Conservation (phyloP, 768 basidiomycete species). For the Russula vinacea region DNA sequence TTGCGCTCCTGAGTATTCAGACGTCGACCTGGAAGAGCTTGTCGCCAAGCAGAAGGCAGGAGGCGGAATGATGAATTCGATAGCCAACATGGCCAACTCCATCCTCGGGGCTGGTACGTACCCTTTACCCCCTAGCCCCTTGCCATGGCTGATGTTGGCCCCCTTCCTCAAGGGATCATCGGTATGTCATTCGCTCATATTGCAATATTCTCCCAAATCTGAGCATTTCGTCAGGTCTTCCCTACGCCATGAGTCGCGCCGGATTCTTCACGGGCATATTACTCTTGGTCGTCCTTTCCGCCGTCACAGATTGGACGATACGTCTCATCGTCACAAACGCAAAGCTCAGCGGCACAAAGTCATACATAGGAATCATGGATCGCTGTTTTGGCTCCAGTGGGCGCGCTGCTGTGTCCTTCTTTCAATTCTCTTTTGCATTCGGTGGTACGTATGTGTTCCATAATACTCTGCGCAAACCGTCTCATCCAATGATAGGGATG, state of each 20-base stretch:
- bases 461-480: background rate
- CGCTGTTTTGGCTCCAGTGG: conserved; percentile 89
- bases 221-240: conserved; percentile 56
- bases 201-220: background rate
- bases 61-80: conserved; percentile 72
- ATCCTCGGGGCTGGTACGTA: conserved; percentile 85
- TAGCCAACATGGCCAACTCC: conserved; percentile 94
- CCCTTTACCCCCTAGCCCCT: conserved; percentile 20
- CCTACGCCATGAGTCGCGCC: conserved; percentile 91
- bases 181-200: conserved; percentile 43
- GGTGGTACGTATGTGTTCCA: conserved; percentile 57
- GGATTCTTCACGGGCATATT: conserved; percentile 86
- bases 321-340: conserved; percentile 93
- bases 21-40: conserved; percentile 69
- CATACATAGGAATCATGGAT: conserved; percentile 93
- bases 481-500: conserved; percentile 59
- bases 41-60: conserved; percentile 63
- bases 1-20: conserved; percentile 35
- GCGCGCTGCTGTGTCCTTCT: conserved; percentile 91
- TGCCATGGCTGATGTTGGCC: conserved; percentile 7
- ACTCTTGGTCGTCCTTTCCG: conserved; percentile 76
- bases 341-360: conserved; percentile 87
- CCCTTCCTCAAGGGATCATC: conserved; percentile 56
- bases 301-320: conserved; percentile 96
- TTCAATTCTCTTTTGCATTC: conserved; percentile 97